phyloP scores from a whole-genome alignment of 140 eudicot species.

The Anethum foeniculum region DNA sequence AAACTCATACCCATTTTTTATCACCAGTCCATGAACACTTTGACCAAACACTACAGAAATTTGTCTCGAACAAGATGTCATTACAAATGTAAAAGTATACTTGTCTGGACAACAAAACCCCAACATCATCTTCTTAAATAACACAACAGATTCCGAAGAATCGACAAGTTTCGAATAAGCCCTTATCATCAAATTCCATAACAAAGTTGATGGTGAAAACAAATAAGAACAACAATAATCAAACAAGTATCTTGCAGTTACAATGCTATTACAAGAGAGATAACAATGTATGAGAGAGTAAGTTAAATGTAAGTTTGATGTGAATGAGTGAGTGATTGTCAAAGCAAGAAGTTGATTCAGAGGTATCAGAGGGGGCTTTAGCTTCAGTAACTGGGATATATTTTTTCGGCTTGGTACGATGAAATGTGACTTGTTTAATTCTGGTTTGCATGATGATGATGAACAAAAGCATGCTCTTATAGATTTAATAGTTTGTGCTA shows the following conservation, averaged over 20 bases:
- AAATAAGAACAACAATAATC: constrained; percentile 42
- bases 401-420: constrained; percentile 10
- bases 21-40: constrained; percentile 33
- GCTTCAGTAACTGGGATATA: constrained; percentile 42
- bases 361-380: constrained; percentile 40
- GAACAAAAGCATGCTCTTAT: background rate
- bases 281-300: constrained; percentile 77
- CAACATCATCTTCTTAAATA: constrained; percentile 41
- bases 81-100: constrained; percentile 36
- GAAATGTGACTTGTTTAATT: background rate
- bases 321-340: constrained; percentile 42
- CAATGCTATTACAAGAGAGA: constrained; percentile 31
- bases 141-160: constrained; percentile 39
- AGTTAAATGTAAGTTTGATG: constrained; percentile 24
- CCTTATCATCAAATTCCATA: constrained; percentile 69
- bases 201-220: constrained; percentile 44
- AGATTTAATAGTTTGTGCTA: constrained; percentile 8
- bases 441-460: constrained; percentile 4
- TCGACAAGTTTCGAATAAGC: constrained; percentile 47
- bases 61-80: constrained; percentile 34
- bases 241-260: constrained; percentile 47
- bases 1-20: constrained; percentile 31
- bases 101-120: constrained; percentile 37
- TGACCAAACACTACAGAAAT: constrained; percentile 17
- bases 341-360: constrained; percentile 65